Percentiles rank a stretch among this genome's conserved stretches.
These are phyloP conservation scores for Canavalia gladiata DNA, from an alignment of 306 rosid genomes.

Conservation along the genomic window DNA sequence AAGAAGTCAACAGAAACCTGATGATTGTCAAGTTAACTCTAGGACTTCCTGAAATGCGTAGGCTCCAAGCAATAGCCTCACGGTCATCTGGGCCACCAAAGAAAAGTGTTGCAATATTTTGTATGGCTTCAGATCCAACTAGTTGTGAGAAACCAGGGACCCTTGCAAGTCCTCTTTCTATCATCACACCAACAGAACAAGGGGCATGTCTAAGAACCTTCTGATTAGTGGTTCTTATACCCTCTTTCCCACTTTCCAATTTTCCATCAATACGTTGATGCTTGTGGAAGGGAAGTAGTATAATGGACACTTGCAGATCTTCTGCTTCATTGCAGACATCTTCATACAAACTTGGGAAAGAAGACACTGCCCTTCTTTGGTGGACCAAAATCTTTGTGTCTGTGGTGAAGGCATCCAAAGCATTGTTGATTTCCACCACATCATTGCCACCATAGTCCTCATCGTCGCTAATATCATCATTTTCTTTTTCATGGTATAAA, in stretches of 20 bases:
- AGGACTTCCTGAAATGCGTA: conserved; percentile 69
- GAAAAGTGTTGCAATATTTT: conserved; percentile 79
- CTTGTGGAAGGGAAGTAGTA: conserved; percentile 84
- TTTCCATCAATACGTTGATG: conserved; percentile 92
- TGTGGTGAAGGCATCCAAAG: conserved; percentile 69
- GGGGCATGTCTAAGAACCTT: conserved; percentile 92
- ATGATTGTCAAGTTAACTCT: conserved; percentile 72
- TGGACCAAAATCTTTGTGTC: conserved; percentile 66
- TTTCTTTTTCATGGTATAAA: conserved; percentile 81
- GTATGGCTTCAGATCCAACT: conserved; percentile 53
- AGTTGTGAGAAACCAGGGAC: conserved; percentile 69
- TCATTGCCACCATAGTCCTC: conserved; percentile 92
- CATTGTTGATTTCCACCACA: conserved; percentile 72
- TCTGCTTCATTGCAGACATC: conserved; percentile 86
- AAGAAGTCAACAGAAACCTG: conserved; percentile 52
- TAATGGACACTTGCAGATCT: conserved; percentile 67
- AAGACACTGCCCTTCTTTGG: conserved; percentile 69
- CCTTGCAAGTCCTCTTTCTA: conserved; percentile 67
- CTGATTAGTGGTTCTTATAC: conserved; percentile 79
- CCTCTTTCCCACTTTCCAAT: conserved; percentile 88
- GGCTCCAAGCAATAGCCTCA: conserved; percentile 88
- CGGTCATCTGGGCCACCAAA: conserved; percentile 89
- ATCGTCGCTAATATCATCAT: conserved; percentile 73
- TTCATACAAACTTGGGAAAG: conserved; percentile 66
- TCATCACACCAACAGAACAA: conserved; percentile 75